A percentile compares a stretch with the other conserved stretches of the same genome.
Evolutionary conservation across 2,329 filamentous ascomycete genomes (phyloP).

Genomic region (Ceratocystis ficicola): DNA sequence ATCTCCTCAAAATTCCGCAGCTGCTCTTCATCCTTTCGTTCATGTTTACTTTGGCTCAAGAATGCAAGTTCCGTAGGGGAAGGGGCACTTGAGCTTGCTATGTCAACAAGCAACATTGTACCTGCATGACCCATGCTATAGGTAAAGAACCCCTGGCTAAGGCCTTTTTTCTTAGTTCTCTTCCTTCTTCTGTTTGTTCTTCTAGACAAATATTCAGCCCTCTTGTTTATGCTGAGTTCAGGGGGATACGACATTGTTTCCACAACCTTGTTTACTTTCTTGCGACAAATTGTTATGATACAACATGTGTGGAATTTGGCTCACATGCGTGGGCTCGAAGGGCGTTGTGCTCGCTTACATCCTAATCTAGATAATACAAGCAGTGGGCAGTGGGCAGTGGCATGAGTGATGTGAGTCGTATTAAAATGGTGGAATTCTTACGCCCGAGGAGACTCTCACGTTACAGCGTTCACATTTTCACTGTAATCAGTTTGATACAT

Average conservation of each 20-base stretch:
- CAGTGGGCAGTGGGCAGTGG: too few relatives aligned
- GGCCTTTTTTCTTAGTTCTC: not conserved
- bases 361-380: not conserved
- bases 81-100: not conserved
- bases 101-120: constrained; percentile 1
- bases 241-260: not conserved
- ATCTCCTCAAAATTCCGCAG: not conserved
- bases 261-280: not conserved
- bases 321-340: not conserved
- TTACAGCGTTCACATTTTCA: too few relatives aligned
- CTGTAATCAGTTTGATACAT: too few relatives aligned
- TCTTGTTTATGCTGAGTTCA: constrained; percentile 3
- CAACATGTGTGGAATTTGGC: not conserved
- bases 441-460: too few relatives aligned
- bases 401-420: too few relatives aligned
- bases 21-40: not conserved
- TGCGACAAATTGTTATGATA: not conserved
- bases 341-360: not conserved
- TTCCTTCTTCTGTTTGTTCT: constrained; percentile 6
- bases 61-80: not conserved
- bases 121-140: constrained; percentile 7
- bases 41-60: not conserved
- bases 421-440: too few relatives aligned
- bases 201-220: constrained; percentile 6
- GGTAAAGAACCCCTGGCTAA: not conserved